These are phyloP conservation scores for Corchorus capsularis DNA, from an alignment of 345 rosid species.

Conservation along the genomic window DNA sequence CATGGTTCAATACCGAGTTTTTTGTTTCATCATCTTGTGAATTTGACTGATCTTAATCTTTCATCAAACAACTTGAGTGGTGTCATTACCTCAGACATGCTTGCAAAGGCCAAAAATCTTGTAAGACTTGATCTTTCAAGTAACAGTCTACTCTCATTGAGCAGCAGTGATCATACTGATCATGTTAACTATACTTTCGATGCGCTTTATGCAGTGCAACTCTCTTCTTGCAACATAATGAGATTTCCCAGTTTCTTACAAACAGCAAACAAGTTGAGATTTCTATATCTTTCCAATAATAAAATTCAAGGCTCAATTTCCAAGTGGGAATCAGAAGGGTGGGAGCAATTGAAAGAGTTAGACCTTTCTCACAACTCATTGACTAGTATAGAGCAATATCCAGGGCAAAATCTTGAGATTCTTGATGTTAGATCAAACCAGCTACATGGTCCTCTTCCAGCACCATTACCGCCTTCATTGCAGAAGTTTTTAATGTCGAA, in stretches of 20 bases:
- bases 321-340: neutral
- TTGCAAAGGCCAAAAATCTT: neutral
- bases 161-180: neutral
- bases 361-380: no score
- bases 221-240: neutral
- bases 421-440: no score
- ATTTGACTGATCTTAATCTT: neutral
- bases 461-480: no score
- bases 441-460: no score
- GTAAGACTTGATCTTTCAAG: neutral
- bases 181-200: neutral
- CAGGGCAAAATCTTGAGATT: no score
- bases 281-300: conserved; percentile 18
- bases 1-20: neutral
- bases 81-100: neutral
- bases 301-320: neutral
- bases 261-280: neutral
- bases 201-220: neutral
- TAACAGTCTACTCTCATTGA: conserved; percentile 5
- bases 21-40: neutral
- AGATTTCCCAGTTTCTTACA: conserved; percentile 1
- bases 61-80: conserved; percentile 16
- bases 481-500: no score
- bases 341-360: no score
- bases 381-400: neutral